Conservation (phyloP, 768 basidiomycete species). For the Mycena metata region DNA sequence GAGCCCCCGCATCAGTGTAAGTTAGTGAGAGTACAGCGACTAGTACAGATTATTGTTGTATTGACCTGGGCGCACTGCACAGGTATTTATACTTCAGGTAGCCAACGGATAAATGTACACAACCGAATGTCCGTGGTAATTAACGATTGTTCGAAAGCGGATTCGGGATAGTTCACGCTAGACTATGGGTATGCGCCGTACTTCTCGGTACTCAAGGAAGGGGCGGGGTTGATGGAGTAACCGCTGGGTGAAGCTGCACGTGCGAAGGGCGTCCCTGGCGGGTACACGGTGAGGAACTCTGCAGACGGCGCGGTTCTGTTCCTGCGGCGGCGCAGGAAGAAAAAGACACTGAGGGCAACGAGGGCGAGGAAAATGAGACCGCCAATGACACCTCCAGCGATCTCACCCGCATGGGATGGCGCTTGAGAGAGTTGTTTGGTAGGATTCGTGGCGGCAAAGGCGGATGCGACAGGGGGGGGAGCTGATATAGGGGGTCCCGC, state of each 20-base stretch:
- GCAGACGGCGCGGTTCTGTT: constrained; percentile 67
- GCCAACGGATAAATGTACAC: not conserved
- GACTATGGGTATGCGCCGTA: constrained; percentile 14
- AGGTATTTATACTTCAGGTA: not conserved
- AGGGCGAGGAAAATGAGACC: constrained; percentile 56
- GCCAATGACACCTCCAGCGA: constrained; percentile 70
- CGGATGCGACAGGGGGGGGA: no score
- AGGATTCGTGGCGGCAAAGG: not conserved
- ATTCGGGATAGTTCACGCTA: constrained; percentile 22
- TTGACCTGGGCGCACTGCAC: not conserved
- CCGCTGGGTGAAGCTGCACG: not conserved
- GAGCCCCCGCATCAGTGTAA: not conserved
- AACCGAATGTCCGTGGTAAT: constrained; percentile 10
- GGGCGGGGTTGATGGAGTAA: not conserved
- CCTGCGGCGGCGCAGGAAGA: constrained; percentile 59
- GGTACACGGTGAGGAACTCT: constrained; percentile 61
- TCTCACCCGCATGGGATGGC: constrained; percentile 55
- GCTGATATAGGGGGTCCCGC: no score
- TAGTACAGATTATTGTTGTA: not conserved
- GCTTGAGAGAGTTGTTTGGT: constrained; percentile 20
- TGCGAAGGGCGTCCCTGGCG: constrained; percentile 29
- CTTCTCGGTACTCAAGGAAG: constrained; percentile 23
- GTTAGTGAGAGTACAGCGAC: constrained; percentile 4
- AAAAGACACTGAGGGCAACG: constrained; percentile 49
- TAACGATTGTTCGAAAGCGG: no score